These are phyloP conservation scores for Arthrobotrys megalospora DNA, from an alignment of 2,329 filamentous ascomycete genomes.

Conservation along the genomic window DNA sequence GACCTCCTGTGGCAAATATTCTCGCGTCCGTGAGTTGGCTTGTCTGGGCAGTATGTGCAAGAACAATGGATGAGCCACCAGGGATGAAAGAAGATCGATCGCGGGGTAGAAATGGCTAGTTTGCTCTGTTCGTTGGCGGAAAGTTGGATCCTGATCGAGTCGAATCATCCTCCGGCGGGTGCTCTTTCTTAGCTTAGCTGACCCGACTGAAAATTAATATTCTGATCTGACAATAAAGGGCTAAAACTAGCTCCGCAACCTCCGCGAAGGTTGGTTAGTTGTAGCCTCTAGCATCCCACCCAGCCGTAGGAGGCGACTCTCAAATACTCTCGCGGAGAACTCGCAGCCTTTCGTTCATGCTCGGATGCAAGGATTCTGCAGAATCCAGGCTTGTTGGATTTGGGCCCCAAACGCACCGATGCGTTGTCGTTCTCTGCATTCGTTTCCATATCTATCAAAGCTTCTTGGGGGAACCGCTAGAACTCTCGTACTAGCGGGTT, in stretches of 20 bases:
- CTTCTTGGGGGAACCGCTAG: background rate
- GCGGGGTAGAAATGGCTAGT: background rate
- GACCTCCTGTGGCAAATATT: background rate
- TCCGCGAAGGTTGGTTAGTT: slow-evolving; percentile 15
- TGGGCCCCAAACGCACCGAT: slow-evolving; percentile 31
- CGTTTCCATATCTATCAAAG: background rate
- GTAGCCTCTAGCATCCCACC: background rate
- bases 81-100: background rate
- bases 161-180: slow-evolving; percentile 10
- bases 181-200: background rate
- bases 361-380: slow-evolving; percentile 33
- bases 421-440: slow-evolving; percentile 35
- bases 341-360: slow-evolving; percentile 21
- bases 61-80: background rate
- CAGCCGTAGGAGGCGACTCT: background rate
- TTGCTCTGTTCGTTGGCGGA: background rate
- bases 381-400: slow-evolving; percentile 25
- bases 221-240: slow-evolving; percentile 3
- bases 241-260: slow-evolving; percentile 37
- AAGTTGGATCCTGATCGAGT: slow-evolving; percentile 23
- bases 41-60: background rate
- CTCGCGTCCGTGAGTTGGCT: background rate
- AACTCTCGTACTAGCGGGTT: background rate
- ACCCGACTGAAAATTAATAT: background rate
- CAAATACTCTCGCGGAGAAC: slow-evolving; percentile 2